Base-by-base conservation (phyloP, 2,329 filamentous ascomycete genomes). In the Pseudocercospora cruenta region DNA sequence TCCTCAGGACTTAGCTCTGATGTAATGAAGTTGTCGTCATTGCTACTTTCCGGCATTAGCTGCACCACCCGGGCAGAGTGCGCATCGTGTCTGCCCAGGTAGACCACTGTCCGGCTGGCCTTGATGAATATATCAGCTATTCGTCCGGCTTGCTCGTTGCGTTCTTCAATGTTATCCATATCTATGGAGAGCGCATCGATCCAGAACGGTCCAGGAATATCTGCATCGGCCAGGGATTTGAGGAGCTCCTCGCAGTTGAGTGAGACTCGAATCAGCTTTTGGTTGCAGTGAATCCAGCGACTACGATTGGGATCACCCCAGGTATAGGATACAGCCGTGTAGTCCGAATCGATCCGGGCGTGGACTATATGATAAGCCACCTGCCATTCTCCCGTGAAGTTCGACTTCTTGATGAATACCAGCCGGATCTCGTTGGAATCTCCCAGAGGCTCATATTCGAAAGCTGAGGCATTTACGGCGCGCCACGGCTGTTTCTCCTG, bases 161-260 rank as follows among this genome's bases (percentile, higher is more conserved):
- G 51, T 28, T 68, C 66, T 4, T 49, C 31, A 12, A 58, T 47
- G 45, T 60, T 58, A 9, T 63, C 31, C 31, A 63, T 64, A 24
- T 66, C 51, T 12, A 68, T 68, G 24, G 63, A 66, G 6, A 68
- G 16, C 14, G 58, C 63, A 49, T 68, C 66, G 10, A 66, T 60
- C 66, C 66, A 68, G 21, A 60, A 62, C 21, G 49, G 39, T 6
- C 53, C 49, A 1, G 43, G 49, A 7, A 45, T 43, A 26, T 55
- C 36, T 21, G 49, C 49, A 7, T 63, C 39, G 19, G 28, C 24
- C 26, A 63, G 43, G 2, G 49, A 19, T 10, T 51, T 36, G 3
- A 63, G 28, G 3, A 53, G 45, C 14, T 45, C 60, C 36, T 33
- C 51, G 31, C 49, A 47, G 10, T 47, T 31, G 33, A 31, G 16